A percentile compares a stretch with the other conserved stretches of the same genome.
phyloP scores from a whole-genome alignment of 805 yeast species.

The Myxozyma kluyveri region DNA sequence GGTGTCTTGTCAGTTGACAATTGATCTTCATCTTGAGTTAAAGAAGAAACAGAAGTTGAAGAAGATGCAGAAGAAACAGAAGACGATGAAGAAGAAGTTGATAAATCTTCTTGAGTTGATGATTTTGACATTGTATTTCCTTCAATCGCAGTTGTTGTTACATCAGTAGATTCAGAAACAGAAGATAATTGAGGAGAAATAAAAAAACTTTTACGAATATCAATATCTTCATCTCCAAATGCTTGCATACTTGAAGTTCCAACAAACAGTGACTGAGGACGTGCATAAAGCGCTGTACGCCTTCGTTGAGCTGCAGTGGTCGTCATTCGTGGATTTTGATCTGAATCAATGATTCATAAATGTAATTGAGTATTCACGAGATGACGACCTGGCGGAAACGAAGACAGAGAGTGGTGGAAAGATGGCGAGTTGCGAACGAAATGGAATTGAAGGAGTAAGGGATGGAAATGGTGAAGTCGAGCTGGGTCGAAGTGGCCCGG shows the following conservation, averaged over 20 bases:
- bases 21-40: too few species aligned
- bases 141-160: too few species aligned
- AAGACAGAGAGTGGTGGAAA: not conserved
- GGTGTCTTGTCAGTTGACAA: too few species aligned
- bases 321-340: not conserved
- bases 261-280: conserved; percentile 23
- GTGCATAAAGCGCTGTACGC: conserved; percentile 11
- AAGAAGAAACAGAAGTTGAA: not conserved
- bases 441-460: not conserved
- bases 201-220: not conserved
- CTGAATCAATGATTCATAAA: too few species aligned
- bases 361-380: too few species aligned
- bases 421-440: conserved; percentile 2
- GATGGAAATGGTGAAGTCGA: not conserved
- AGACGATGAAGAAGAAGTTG: not conserved
- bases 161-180: too few species aligned
- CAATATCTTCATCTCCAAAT: conserved; percentile 1
- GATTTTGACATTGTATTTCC: too few species aligned
- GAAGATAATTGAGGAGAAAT: not conserved
- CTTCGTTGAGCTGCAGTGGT: conserved; percentile 13
- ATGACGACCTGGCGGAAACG: not conserved
- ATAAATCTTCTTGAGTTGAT: not conserved
- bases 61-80: not conserved
- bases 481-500: conserved; percentile 8
- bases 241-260: conserved; percentile 4